phyloP scores from a whole-genome alignment of 139 green algal species.

The Chlamydomonas sp. region DNA sequence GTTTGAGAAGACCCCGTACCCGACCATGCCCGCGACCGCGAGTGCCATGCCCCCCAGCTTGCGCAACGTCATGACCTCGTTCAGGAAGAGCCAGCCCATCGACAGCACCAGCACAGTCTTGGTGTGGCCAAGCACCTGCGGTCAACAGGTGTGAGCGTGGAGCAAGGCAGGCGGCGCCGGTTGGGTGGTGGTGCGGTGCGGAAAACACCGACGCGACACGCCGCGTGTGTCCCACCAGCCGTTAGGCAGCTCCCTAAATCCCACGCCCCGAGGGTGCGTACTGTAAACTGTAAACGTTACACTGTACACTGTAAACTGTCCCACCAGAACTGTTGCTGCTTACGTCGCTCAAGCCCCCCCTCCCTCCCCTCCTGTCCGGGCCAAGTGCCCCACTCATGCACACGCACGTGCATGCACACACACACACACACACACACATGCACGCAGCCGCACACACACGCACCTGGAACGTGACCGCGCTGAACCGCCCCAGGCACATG shows the following conservation, averaged over 20 bases:
- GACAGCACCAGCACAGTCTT: slow-evolving; percentile 79
- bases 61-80: slow-evolving; percentile 49
- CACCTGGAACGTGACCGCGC: slow-evolving; percentile 87
- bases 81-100: slow-evolving; percentile 63
- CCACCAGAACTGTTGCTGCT: too few relatives aligned
- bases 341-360: too few relatives aligned
- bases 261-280: too few relatives aligned
- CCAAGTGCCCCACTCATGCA: too few relatives aligned
- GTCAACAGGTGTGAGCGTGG: background rate
- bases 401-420: background rate
- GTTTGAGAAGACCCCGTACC: slow-evolving; percentile 59
- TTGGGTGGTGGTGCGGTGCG: background rate
- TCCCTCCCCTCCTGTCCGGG: too few relatives aligned
- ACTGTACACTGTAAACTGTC: too few relatives aligned
- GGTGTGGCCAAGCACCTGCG: slow-evolving; percentile 75
- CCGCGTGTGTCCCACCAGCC: background rate
- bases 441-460: too few relatives aligned
- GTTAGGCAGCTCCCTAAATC: background rate
- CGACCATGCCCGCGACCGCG: slow-evolving; percentile 71
- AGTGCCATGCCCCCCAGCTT: slow-evolving; percentile 65
- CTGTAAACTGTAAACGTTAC: too few relatives aligned
- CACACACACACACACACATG: too few relatives aligned
- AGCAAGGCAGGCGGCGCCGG: background rate
- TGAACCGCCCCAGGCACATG: slow-evolving; percentile 88
- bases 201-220: background rate